Evolutionary conservation across 2,329 filamentous ascomycete species (phyloP), one percentile per base, ranked within the genome.

Genomic region (Fusarium avenaceum): DNA sequence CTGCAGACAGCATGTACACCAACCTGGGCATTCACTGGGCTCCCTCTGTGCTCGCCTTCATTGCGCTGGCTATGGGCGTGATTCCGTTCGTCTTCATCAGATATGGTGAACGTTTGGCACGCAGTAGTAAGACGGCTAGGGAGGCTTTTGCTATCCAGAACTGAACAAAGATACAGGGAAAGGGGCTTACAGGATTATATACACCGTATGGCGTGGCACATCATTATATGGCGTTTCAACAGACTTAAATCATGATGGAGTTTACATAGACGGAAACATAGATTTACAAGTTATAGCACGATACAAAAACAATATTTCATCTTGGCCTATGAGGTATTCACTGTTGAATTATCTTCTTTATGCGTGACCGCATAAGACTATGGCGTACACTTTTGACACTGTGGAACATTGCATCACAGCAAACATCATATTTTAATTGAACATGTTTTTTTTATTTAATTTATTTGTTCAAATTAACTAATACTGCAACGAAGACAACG

Each of bases 381-480:
- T 26, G 24, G 9, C 24, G 24, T 7, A 26, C 9, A 26, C 24
- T 22, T 26, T 26, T 26, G 24, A 26, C 9, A 26, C 26, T 26
- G n/a, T 15, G 33, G 46, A 43, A 28, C 19, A 30, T 46, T 24
- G 48, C 46, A 55, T 56, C 26, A 39, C 19, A 43, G 26, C 17
- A 40, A 15, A 44, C 5, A n/a, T 13, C 19, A 30, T 4, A 9
- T 26, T 65, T 56, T 33, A 13, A 59, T 65, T 72, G 68, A 74
- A 74, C 59, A 51, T 70, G 7, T 69, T 72, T 72, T 58, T 22
- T 69, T 72, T 72, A 57, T 22, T 62, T 42, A 11, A 30, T 65
- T 59, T 69, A 67, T 62, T 70, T 76, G 72, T 77, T 80, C 73
- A 72, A 56, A 81, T 81, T 80, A 81, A 80, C 78, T 81, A 81